Percentiles rank a stretch among this genome's conserved stretches.
These are phyloP conservation scores for Forsythia suspensa DNA, from an alignment of 257 asterid genomes.

Conservation along the genomic window DNA sequence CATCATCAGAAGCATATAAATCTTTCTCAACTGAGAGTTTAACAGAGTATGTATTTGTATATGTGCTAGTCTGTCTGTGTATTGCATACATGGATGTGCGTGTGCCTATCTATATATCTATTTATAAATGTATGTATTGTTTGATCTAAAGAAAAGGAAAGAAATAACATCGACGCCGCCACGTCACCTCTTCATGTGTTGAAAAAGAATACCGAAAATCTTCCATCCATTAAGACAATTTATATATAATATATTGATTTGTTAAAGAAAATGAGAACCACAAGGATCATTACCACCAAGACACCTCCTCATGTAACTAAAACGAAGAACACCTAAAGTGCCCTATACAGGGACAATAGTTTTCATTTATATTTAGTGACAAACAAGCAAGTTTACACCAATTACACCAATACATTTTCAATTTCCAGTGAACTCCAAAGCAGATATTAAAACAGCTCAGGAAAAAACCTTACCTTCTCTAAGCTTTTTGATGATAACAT, in stretches of 20 bases:
- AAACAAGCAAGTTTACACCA: background rate
- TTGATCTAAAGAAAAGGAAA: background rate
- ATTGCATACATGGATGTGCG: background rate
- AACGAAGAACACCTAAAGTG: background rate
- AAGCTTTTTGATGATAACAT: slow-evolving; percentile 81
- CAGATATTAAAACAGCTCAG: slow-evolving; percentile 12
- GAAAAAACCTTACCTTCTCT: slow-evolving; percentile 85
- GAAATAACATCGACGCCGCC: background rate
- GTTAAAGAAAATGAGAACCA: background rate
- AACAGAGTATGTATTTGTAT: background rate
- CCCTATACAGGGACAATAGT: background rate
- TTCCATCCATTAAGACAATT: background rate
- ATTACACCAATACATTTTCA: background rate
- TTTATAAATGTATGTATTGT: background rate
- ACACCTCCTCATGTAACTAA: background rate
- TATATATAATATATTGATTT: too few species aligned
- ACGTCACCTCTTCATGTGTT: background rate
- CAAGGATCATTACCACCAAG: background rate
- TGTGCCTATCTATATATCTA: background rate
- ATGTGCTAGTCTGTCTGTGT: background rate
- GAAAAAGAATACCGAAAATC: background rate
- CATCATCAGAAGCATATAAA: background rate
- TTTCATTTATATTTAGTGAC: background rate
- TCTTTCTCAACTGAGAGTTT: background rate
- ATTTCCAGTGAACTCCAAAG: background rate